Evolutionary conservation across 2,329 filamentous ascomycete genomes (phyloP), one percentile per base, ranked within the genome.

Genomic region (Beauveria asiatica): DNA sequence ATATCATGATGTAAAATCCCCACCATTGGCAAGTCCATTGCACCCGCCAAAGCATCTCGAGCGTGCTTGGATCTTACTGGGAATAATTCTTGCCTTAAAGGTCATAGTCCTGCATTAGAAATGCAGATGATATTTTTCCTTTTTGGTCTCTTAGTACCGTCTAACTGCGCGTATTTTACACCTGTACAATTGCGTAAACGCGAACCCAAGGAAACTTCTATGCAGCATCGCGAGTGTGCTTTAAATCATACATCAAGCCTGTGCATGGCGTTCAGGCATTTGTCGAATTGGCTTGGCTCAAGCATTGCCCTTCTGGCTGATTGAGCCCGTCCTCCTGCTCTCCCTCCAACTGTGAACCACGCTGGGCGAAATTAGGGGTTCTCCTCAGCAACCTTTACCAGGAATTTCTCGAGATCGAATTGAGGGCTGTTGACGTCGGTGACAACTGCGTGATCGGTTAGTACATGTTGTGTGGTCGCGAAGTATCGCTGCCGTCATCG

Each of bases 401-500:
- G 77, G 75, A 85, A 90, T 68, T 89, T 86, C 81, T 97, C 93
- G 68, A 97, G 82, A 74, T 99, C 92, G 79, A 97, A 97, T 72
- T 92, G 90, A 72, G 92, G 86, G 79, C 94, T 86, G 72, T 87
- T 84, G 63, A 88, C 88, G 77, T 97, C 87, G 62, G 70, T 70
- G 53, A 72, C 66, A 44, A 69, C 74, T 75, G 59, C 19, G 25
- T 46, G 9, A 16, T 37, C 21, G 4, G 65, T 72, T 63, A 71
- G 68, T 19, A 45, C 11, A n/a, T 53, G 61, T 50, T 6, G 6
- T 17, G 4, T 19, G 16, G 27, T 39, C 25, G 30, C 17, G 19
- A 52, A 16, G 17, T 54, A 19, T 59, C 42, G 44, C 19, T 7
- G 25, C 11, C 33, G 21, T 27, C 41, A 8, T 55, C 44, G 50